A percentile compares a stretch with the other conserved stretches of the same genome.
Conservation (phyloP, 2,329 filamentous ascomycete genomes). For the Neocatenulostroma microsporum region DNA sequence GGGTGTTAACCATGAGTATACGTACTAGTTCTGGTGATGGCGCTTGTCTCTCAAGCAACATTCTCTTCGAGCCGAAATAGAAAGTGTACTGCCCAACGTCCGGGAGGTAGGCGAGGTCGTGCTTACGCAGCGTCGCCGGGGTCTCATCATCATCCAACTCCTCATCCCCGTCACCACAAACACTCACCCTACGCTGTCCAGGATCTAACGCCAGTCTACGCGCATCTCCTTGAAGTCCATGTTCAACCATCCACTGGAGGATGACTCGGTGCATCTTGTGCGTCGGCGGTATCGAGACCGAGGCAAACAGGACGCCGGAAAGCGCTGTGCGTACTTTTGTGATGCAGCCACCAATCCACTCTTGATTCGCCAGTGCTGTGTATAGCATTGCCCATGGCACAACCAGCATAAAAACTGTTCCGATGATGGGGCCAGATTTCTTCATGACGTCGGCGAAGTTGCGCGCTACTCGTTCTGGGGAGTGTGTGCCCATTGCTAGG, state of each 20-base stretch:
- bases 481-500: constrained; percentile 1
- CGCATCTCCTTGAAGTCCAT: constrained; percentile 21
- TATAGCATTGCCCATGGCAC: constrained; percentile 5
- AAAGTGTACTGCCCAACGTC: constrained; percentile 17
- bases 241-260: constrained; percentile 30
- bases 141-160: constrained; percentile 25
- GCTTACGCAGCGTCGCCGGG: constrained; percentile 4
- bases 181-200: no score
- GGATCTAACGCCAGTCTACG: constrained; percentile 24
- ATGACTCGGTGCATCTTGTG: constrained; percentile 34
- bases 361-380: background rate
- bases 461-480: no score
- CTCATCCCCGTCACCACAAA: constrained; percentile 24
- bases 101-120: constrained; percentile 21
- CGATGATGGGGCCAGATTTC: no score
- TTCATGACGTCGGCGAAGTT: no score
- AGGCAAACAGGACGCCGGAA: constrained; percentile 31
- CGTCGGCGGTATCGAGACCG: constrained; percentile 31
- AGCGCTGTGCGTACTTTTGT: constrained; percentile 23
- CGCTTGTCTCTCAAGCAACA: constrained; percentile 8
- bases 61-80: constrained; percentile 3
- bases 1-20: no score
- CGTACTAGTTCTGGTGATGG: background rate
- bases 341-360: constrained; percentile 17
- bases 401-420: no score